A percentile compares a stretch with the other conserved stretches of the same genome.
phyloP scores from a whole-genome alignment of 345 rosid genomes.

The Pistacia vera region DNA sequence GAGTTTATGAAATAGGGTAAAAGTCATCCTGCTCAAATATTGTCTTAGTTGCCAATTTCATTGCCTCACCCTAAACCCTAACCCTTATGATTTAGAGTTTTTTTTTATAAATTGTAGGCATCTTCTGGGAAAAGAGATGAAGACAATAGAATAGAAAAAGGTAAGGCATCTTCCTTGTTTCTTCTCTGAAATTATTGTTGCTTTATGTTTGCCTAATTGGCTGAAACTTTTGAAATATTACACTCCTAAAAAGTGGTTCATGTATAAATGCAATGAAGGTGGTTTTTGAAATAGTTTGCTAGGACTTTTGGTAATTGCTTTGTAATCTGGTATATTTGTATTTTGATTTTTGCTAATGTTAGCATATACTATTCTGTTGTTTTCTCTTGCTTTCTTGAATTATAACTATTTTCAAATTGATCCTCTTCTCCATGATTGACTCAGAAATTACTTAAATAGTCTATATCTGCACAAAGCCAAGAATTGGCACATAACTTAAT shows the following conservation, averaged over 20 bases:
- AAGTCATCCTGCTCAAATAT: too few species aligned
- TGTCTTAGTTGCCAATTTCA: too few species aligned
- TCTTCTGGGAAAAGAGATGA: not conserved
- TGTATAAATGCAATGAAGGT: not conserved
- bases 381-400: not conserved
- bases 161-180: not conserved
- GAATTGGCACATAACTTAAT: not conserved
- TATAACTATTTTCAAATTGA: not conserved
- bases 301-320: not conserved
- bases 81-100: too few species aligned
- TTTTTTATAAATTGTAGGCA: not conserved
- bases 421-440: not conserved
- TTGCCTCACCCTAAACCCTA: too few species aligned
- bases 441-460: not conserved
- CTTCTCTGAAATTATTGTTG: not conserved
- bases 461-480: not conserved
- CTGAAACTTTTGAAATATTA: too few species aligned
- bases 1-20: too few species aligned
- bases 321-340: slow-evolving; percentile 1
- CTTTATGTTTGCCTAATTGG: too few species aligned
- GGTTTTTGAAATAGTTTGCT: not conserved
- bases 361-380: not conserved
- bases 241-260: not conserved
- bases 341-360: not conserved
- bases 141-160: too few species aligned